Evolutionary conservation across 2,329 filamentous ascomycete species (phyloP), one percentile per base, ranked within the genome.

Genomic region (Colletotrichum sp.): DNA sequence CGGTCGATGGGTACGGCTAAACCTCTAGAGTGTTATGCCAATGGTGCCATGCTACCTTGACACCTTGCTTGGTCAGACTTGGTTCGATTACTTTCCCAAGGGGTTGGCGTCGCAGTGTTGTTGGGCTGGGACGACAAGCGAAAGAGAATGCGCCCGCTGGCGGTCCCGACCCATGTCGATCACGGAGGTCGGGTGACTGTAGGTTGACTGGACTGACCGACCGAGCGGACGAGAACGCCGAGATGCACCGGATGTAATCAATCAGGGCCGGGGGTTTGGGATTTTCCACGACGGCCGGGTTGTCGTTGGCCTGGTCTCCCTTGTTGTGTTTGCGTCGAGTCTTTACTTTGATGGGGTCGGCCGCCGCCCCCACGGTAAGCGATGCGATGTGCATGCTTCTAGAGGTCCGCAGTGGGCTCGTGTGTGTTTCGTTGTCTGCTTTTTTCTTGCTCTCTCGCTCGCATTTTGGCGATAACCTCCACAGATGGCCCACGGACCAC

Each of bases 401-500:
- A 16, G 34, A 55, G 36, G 43, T 60, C 39, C 70, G 52, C 18
- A 66, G 52, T 67, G 61, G 68, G 43, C 36, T 60, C 24, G 34
- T 13, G 43, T 3, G 18, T 21, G 43, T 52, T 21, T 52, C 43
- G 43, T 52, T 52, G 43, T 52, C 43, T 52, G 43, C n/a, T n/a
- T 52, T 52, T 13, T 52, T 52, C 43, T 52, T 52, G 43, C 43
- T 12, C 43, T 12, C 43, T 48, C 43, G n/a, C 43, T 52, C 39
- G 43, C 43, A 52, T 52, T n/a, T 61, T 32, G 48, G 66, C 69
- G 72, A 48, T 60, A 69, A 66, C 73, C 70, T 74, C 74, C 69
- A 72, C 68, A 59, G 52, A 60, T n/a, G 67, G 59, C n/a, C 39
- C 52, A 73, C 73, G 57, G 70, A 30, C 64, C 69, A 73, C 66